Conservation (phyloP, 2,329 filamentous ascomycete genomes). For the Microsporum audouinii region DNA sequence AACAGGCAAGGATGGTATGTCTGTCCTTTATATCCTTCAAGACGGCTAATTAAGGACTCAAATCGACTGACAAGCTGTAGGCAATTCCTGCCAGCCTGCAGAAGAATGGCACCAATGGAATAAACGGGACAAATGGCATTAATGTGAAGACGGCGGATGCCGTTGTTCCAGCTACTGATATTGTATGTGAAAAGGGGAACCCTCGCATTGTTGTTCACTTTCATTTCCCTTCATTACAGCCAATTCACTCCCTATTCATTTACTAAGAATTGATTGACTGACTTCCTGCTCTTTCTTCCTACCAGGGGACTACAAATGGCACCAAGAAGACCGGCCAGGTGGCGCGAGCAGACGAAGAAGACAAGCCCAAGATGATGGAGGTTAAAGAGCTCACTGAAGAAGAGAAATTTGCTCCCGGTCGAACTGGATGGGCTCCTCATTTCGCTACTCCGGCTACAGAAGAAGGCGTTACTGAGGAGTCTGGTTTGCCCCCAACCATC, state of each 20-base stretch:
- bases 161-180: slow-evolving; percentile 59
- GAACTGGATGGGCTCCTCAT: slow-evolving; percentile 79
- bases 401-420: slow-evolving; percentile 44
- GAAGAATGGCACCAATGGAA: background rate
- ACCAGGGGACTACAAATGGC: background rate
- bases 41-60: background rate
- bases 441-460: slow-evolving; percentile 54
- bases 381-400: slow-evolving; percentile 46
- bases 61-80: slow-evolving; percentile 3
- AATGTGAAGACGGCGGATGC: slow-evolving; percentile 26
- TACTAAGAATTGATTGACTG: background rate
- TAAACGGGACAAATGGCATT: background rate
- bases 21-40: background rate
- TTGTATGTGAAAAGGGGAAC: slow-evolving; percentile 33
- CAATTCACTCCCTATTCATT: background rate
- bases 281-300: background rate
- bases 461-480: slow-evolving; percentile 45
- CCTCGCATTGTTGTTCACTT: background rate
- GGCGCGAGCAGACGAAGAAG: background rate
- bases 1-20: slow-evolving; percentile 63
- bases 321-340: background rate
- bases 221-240: background rate
- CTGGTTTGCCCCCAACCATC: slow-evolving; percentile 80
- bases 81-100: slow-evolving; percentile 36
- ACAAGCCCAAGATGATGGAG: slow-evolving; percentile 21